Base-by-base conservation (phyloP, 495 filamentous ascomycete genomes). In the Wilcoxina mikolae region DNA sequence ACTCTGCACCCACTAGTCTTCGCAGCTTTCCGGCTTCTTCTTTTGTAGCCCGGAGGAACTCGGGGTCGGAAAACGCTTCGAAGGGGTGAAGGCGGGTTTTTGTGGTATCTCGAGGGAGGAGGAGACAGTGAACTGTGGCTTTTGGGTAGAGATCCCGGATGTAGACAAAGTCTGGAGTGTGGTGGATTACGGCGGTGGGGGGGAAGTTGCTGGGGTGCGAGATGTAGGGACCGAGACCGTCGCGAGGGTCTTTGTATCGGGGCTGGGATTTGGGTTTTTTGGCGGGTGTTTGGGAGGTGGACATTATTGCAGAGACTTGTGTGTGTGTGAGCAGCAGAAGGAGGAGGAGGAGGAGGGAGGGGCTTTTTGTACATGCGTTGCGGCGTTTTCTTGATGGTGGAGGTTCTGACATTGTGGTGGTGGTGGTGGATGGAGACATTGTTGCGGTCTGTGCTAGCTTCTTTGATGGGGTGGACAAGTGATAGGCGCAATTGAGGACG, bases 131-230 rank as follows among this genome's bases (percentile, higher is more conserved):
- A 4, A 95, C 70, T 11, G 75, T 78, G 20, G 86, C 78, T 67
- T 96, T 95, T 3, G 90, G 87, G 65, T 78, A 98, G 47, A 76
- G 67, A 68, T 98, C 91, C 39, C 83, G 71, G 69, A 95, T 87
- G 15, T 78, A 77, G 39, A 95, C 89, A 55, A 84, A 93, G 56
- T 81, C 68, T 4, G 72, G 68, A 59, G 80, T 78, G 68, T 83
- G 70, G 65, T 78, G 83, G 45, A 95, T 74, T 0, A 95, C 82
- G 0, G 72, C 68, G 35, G 64, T 68, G 1, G 75, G 39, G 0
- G 82, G 78, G 61, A 78, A 85, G 1, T 76, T 69, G 15, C 76
- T 71, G 0, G 88, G 87, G 48, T 79, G 68, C n/a, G 71, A 58
- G 53, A 83, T 82, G 71, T 94, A 94, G 5, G 72, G 74, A 46